These are phyloP conservation scores for Phytophthora capsici DNA, from an alignment of 352 stramenopile species.

Conservation along the genomic window DNA sequence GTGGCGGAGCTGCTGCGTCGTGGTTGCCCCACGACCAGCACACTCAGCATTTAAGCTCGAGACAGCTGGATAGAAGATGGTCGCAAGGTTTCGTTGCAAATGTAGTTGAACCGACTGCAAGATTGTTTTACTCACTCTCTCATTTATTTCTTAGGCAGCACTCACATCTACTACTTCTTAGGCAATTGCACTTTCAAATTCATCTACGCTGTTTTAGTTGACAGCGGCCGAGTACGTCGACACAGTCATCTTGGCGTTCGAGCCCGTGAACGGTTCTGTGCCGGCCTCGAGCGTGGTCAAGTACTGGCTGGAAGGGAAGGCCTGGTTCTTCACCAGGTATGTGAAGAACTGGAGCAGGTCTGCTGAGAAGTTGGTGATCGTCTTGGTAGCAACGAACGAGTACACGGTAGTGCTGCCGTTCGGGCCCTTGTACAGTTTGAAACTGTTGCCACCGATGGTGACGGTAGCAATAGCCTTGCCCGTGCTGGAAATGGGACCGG, in stretches of 20 bases:
- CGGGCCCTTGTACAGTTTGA: constrained; percentile 35
- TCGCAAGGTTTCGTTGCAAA: constrained; percentile 15
- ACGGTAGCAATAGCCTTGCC: constrained; percentile 30
- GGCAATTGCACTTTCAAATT: not conserved
- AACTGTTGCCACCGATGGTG: constrained; percentile 20
- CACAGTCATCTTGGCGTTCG: constrained; percentile 36
- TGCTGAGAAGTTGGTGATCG: constrained; percentile 30
- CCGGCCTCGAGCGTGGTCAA: constrained; percentile 36
- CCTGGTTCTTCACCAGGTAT: constrained; percentile 31
- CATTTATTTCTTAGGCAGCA: not conserved
- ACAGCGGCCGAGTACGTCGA: constrained; percentile 34
- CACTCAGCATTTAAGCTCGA: constrained; percentile 61
- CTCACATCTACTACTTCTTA: too few relatives aligned
- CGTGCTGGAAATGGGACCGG: constrained; percentile 36
- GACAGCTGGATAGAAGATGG: constrained; percentile 18
- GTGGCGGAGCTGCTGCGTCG: constrained; percentile 76
- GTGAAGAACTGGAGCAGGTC: constrained; percentile 36
- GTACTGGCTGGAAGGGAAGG: constrained; percentile 36
- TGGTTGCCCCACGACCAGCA: constrained; percentile 72
- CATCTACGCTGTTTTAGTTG: constrained; percentile 13
- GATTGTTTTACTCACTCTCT: not conserved
- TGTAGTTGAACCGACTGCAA: constrained; percentile 16
- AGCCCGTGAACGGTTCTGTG: constrained; percentile 38
- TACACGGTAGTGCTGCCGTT: constrained; percentile 42
- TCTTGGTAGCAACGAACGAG: constrained; percentile 38